A percentile compares a stretch with the other conserved stretches of the same genome.
These are phyloP conservation scores for Albugo candida DNA, from an alignment of 352 stramenopile species.

Conservation along the genomic window DNA sequence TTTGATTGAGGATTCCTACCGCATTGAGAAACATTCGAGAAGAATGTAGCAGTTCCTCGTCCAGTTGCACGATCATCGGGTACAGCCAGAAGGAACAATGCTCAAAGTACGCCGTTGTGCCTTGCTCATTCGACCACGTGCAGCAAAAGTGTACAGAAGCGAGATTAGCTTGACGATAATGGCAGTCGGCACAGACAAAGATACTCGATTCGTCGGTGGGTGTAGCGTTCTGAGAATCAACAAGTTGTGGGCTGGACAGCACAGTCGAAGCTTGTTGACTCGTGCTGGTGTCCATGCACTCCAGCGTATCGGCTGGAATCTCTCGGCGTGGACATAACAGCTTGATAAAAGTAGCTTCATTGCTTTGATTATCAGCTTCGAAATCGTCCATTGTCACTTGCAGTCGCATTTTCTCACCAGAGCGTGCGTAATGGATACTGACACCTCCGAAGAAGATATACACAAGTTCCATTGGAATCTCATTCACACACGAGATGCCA, in stretches of 20 bases:
- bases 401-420: slow-evolving; percentile 70
- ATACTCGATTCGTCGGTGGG: not conserved
- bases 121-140: slow-evolving; percentile 78
- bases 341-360: slow-evolving; percentile 70
- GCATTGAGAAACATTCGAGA: slow-evolving; percentile 53
- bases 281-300: not conserved
- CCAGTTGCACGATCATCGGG: slow-evolving; percentile 62
- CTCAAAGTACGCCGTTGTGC: slow-evolving; percentile 78
- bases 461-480: slow-evolving; percentile 67
- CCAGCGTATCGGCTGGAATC: slow-evolving; percentile 6
- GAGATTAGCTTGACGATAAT: slow-evolving; percentile 55
- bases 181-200: slow-evolving; percentile 72
- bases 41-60: slow-evolving; percentile 68
- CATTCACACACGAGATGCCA: slow-evolving; percentile 74
- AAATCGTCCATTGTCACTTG: slow-evolving; percentile 72
- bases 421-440: slow-evolving; percentile 45
- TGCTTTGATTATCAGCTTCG: slow-evolving; percentile 75
- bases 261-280: no score
- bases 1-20: slow-evolving; percentile 13
- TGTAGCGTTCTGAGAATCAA: not conserved
- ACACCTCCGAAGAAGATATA: slow-evolving; percentile 75
- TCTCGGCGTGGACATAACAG: slow-evolving; percentile 36
- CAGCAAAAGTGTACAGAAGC: slow-evolving; percentile 77
- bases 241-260: not conserved
- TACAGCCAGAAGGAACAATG: slow-evolving; percentile 78